Evolutionary conservation across 148 eudicot genomes (phyloP).

Genomic region (Vaccinium corymbosum): DNA sequence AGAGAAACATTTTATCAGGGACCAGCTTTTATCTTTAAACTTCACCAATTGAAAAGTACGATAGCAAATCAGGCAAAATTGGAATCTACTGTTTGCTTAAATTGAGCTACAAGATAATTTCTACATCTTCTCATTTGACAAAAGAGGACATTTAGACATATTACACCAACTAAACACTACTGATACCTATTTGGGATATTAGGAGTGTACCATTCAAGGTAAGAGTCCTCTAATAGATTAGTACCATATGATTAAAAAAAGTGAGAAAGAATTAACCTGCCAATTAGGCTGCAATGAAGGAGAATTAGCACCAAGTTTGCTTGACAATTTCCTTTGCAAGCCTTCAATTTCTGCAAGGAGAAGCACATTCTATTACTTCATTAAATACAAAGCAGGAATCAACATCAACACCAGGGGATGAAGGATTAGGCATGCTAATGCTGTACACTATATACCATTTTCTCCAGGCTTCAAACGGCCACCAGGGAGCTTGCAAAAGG

Average conservation of each 20-base stretch:
- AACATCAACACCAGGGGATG: neutral
- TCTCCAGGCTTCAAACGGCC: conserved; percentile 96
- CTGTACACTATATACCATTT: conserved; percentile 47
- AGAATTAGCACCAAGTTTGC: conserved; percentile 69
- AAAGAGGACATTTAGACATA: neutral
- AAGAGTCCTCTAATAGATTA: neutral
- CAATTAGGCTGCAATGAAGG: conserved; percentile 68
- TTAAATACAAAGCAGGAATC: neutral
- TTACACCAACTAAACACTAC: neutral
- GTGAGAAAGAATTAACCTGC: conserved; percentile 49
- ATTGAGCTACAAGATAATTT: neutral
- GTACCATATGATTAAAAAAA: neutral
- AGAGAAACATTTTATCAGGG: neutral
- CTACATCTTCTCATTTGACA: neutral
- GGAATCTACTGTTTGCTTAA: neutral
- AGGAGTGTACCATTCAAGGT: neutral
- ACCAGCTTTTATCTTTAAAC: neutral
- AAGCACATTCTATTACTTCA: neutral
- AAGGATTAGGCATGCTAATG: neutral
- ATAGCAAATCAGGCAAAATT: neutral
- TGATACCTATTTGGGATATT: neutral
- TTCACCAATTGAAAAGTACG: neutral
- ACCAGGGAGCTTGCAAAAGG: conserved; percentile 96
- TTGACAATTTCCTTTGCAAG: conserved; percentile 62
- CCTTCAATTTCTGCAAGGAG: conserved; percentile 62